Conservation (phyloP, 2,329 filamentous ascomycete species). For the Seiridium unicorne region DNA sequence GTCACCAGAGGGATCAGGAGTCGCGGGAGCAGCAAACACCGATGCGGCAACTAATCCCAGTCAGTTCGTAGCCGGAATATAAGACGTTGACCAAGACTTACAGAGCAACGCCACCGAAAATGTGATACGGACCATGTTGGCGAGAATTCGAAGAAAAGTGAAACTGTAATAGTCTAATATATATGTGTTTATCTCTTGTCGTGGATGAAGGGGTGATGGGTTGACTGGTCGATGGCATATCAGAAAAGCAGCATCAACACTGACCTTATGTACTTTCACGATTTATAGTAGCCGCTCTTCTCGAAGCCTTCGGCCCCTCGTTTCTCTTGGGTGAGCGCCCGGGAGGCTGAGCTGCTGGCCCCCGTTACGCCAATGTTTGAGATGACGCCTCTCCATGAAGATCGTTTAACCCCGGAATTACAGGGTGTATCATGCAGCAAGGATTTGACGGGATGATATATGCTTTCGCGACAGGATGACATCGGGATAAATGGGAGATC, state of each 20-base stretch:
- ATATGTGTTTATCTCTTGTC: neutral
- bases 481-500: neutral
- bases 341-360: slow-evolving; percentile 8
- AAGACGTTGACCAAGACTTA: neutral
- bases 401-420: neutral
- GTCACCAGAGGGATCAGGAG: slow-evolving; percentile 20
- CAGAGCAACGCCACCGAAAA: neutral
- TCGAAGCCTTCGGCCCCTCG: neutral
- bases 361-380: slow-evolving; percentile 9
- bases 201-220: neutral
- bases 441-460: neutral
- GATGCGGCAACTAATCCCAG: slow-evolving; percentile 5
- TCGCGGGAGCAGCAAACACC: slow-evolving; percentile 9
- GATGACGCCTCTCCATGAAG: slow-evolving; percentile 1
- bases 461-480: neutral
- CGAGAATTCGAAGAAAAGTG: neutral
- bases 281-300: neutral
- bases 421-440: slow-evolving; percentile 6
- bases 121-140: slow-evolving; percentile 1
- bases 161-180: neutral
- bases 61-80: neutral
- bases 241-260: neutral
- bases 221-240: neutral
- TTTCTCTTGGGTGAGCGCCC: neutral
- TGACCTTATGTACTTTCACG: neutral